A percentile compares a stretch with the other conserved stretches of the same genome.
These are phyloP conservation scores for Oryza glumipatula DNA, from an alignment of 176 grass and related monocot genomes.

Conservation along the genomic window DNA sequence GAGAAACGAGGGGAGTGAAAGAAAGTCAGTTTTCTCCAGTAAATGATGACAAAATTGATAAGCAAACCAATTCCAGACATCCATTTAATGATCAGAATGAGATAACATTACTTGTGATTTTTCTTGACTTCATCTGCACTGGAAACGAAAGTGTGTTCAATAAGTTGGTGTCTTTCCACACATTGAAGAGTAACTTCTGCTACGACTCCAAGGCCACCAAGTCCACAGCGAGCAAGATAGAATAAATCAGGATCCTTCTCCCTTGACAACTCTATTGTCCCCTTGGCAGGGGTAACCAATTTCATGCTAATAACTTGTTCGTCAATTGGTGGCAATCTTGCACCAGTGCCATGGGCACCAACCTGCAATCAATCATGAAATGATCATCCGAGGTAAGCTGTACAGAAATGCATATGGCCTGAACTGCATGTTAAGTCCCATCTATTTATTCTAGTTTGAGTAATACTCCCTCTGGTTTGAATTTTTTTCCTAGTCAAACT, in stretches of 20 bases:
- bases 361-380: slow-evolving; percentile 55
- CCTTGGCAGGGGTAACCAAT: slow-evolving; percentile 88
- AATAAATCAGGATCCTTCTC: slow-evolving; percentile 93
- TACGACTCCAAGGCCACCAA: slow-evolving; percentile 76
- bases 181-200: slow-evolving; percentile 86
- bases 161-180: slow-evolving; percentile 78
- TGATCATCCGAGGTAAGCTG: slow-evolving; percentile 4
- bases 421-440: slow-evolving; percentile 21
- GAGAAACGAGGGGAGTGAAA: slow-evolving; percentile 35
- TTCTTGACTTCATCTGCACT: slow-evolving; percentile 75
- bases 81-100: background rate
- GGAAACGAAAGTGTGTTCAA: slow-evolving; percentile 90
- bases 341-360: slow-evolving; percentile 94
- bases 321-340: slow-evolving; percentile 82
- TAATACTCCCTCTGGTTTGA: background rate
- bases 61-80: slow-evolving; percentile 28
- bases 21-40: slow-evolving; percentile 18
- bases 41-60: slow-evolving; percentile 10
- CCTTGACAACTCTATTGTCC: slow-evolving; percentile 78
- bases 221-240: slow-evolving; percentile 82
- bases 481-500: too few species aligned
- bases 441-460: background rate
- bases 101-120: slow-evolving; percentile 83
- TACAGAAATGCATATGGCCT: background rate
- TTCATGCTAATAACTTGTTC: slow-evolving; percentile 98